Conservation (phyloP, 371 early-diverging fungal species). For the Saksenaea oblongispora region DNA sequence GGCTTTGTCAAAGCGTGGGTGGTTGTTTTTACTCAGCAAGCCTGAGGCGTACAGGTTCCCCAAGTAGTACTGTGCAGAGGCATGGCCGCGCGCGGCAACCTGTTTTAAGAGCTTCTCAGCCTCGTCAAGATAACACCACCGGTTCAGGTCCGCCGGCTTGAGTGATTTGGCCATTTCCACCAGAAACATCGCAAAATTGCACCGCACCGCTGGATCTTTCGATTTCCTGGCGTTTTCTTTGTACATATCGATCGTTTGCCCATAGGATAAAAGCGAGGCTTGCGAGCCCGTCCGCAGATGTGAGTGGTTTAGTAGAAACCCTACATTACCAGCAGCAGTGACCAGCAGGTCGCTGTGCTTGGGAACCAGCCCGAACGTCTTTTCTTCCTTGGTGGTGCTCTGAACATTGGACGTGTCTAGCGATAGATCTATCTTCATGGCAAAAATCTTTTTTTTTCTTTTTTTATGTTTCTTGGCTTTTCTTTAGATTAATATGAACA, state of each 20-base stretch:
- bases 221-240: constrained; percentile 70
- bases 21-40: constrained; percentile 30
- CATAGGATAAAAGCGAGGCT: constrained; percentile 51
- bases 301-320: constrained; percentile 29
- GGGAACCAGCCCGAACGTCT: too few relatives aligned
- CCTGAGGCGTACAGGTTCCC: constrained; percentile 51
- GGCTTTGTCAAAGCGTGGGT: constrained; percentile 52
- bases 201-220: constrained; percentile 62
- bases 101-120: constrained; percentile 42
- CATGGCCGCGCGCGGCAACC: constrained; percentile 41
- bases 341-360: too few relatives aligned
- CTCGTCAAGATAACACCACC: constrained; percentile 31
- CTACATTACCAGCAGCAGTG: too few relatives aligned
- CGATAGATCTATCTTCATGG: too few relatives aligned
- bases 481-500: not conserved
- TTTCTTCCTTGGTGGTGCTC: too few relatives aligned
- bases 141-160: constrained; percentile 14
- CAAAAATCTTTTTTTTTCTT: not conserved
- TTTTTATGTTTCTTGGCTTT: not conserved
- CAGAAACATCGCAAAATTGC: constrained; percentile 67
- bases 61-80: constrained; percentile 47
- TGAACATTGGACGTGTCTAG: too few relatives aligned
- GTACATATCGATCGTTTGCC: constrained; percentile 65
- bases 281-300: constrained; percentile 50
- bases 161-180: constrained; percentile 49